Percentiles rank a stretch among this genome's conserved stretches.
Conservation (phyloP, 164 flowering plant genomes). For the Houttuynia cordata region DNA sequence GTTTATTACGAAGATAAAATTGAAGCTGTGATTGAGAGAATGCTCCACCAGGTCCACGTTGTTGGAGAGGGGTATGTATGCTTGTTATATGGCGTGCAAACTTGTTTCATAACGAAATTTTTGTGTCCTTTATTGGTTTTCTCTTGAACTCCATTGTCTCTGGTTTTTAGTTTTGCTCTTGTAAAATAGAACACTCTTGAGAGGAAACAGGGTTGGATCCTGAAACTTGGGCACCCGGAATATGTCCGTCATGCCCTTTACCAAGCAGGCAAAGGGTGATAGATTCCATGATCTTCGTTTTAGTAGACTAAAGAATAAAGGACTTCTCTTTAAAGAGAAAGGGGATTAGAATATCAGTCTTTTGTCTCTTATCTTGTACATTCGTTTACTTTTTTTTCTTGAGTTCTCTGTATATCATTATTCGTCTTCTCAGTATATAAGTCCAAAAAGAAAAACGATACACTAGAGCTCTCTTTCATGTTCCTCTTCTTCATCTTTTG, state of each 20-base stretch:
- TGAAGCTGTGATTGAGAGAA: slow-evolving; percentile 23
- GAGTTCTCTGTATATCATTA: no score
- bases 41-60: slow-evolving; percentile 56
- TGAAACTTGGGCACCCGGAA: background rate
- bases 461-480: background rate
- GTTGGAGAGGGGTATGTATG: slow-evolving; percentile 69
- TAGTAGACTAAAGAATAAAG: background rate
- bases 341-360: no score
- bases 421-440: background rate
- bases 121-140: background rate
- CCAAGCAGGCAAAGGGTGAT: background rate
- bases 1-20: slow-evolving; percentile 48
- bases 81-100: background rate
- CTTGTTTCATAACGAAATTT: background rate
- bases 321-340: no score
- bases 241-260: no score
- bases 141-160: background rate
- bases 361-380: no score
- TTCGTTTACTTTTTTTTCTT: no score
- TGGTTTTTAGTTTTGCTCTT: no score
- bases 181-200: no score
- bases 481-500: background rate
- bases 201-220: background rate
- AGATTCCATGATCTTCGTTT: background rate
- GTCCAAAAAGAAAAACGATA: background rate